Evolutionary conservation across 2,329 filamentous ascomycete genomes (phyloP), one percentile per base, ranked within the genome.

Genomic region (Drechmeria coniospora): DNA sequence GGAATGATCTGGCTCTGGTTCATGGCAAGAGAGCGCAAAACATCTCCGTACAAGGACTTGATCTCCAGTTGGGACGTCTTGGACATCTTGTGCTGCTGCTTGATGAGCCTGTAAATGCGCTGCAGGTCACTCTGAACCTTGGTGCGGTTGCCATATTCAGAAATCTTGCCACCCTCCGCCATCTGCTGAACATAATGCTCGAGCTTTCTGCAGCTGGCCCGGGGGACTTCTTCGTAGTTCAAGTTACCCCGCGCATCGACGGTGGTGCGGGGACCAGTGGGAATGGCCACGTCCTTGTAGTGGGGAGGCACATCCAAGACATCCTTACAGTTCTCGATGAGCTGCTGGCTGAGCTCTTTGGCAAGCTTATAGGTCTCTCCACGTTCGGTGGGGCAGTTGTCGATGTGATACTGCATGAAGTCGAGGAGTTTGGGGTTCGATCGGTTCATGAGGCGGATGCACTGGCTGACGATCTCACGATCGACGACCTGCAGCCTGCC

Each of bases 331-430:
- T 98, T 98, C 53, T 94, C 82, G 42, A 98, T 92, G 30, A 98
- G 76, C 59, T 92, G 81, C 47, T 81, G 68, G 20, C 83, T 87
- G 15, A 98, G 78, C 55, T 90, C 76, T 61, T 98, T 93, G 23
- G 90, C 90, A n/a, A 98, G 74, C 58, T 90, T 72, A 58, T 98
- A 98, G 2, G 90, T 98, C 61, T 98, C 90, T 33, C 90, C 90
- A 27, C 87, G 79, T 49, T 98, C 86, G 0, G 86, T 86, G 1
- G 90, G 90, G 61, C 87, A 95, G 62, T 95, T 90, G 47, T 98
- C 90, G 47, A 98, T 98, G 60, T 98, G 90, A 46, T 98, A 95
- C 52, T 98, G 90, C 90, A 98, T 98, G 57, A 94, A 98, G 43
- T 98, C 87, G 32, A 98, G 70, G 2, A 98, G 73, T 20, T 82